Base-by-base conservation (phyloP, 768 basidiomycete species). In the Rhodosporidiobolus odoratus region DNA sequence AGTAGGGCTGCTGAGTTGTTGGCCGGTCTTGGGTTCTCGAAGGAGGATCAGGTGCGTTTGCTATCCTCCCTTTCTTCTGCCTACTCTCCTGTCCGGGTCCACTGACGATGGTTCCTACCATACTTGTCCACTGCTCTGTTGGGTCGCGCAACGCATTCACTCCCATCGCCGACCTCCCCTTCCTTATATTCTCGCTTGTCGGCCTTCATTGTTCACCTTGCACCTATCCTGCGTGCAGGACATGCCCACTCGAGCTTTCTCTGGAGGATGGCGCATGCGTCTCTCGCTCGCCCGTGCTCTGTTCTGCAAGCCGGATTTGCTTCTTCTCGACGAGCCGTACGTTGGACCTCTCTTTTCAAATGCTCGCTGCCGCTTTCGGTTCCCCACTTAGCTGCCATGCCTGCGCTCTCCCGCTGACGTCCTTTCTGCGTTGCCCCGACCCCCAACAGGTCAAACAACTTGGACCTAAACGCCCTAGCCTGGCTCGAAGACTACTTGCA, bases 391-490 rank as follows among this genome's bases (percentile, higher is more conserved):
- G n/a, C n/a, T n/a, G n/a, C n/a, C n/a, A n/a, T n/a, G n/a, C n/a
- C n/a, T n/a, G n/a, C n/a, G n/a, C 45, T 17, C 12, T 53, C 23
- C 67, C 45, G 10, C 37, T 40, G 52, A 32, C 23, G 16, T 15
- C n/a, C 7, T 12, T 3, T 5, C 16, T n/a, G n/a, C n/a, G n/a
- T n/a, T n/a, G n/a, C n/a, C n/a, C n/a, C n/a, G n/a, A n/a, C n/a
- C 23, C 38, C 38, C 35, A 30, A 34, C 54, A 65, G 64, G 54
- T 95, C 95, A 17, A 98, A 98, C 84, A 92, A 96, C 81, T 92
- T 91, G 90, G 92, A 95, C 84, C 80, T 97, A 64, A 97, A 97
- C 80, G 94, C 94, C 15, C 84, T 98, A 77, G 95, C 95, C 38
- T 98, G 95, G 70, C 66, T 77, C 48, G 76, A 76, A 60, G 77